phyloP scores from a whole-genome alignment of 495 filamentous ascomycete genomes.

The Hamigera avellanea region DNA sequence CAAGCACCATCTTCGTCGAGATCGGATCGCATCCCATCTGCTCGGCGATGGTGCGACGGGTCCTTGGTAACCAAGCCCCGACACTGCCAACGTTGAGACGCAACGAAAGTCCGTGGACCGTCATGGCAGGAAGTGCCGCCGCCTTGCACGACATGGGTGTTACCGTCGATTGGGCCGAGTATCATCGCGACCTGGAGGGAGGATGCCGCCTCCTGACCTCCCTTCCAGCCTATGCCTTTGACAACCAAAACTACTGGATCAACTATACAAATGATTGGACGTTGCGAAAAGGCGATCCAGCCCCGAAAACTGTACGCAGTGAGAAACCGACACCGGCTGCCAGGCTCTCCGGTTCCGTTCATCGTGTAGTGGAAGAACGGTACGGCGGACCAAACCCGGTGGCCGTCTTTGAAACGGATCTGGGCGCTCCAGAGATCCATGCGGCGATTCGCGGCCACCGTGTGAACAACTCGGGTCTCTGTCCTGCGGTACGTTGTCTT shows the following conservation, averaged over 20 bases:
- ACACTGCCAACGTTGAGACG: slow-evolving; percentile 35
- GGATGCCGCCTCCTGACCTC: slow-evolving; percentile 42
- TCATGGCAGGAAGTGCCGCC: slow-evolving; percentile 38
- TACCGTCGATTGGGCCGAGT: slow-evolving; percentile 55
- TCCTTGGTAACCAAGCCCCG: slow-evolving; percentile 10
- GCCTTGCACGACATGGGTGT: slow-evolving; percentile 45
- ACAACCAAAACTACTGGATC: slow-evolving; percentile 32
- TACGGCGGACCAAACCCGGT: neutral
- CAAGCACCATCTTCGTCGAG: slow-evolving; percentile 21
- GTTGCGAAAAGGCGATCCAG: slow-evolving; percentile 18
- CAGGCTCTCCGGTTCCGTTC: slow-evolving; percentile 1
- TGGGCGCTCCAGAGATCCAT: neutral
- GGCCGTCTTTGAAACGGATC: neutral
- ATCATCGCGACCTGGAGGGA: slow-evolving; percentile 43
- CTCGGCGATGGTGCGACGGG: slow-evolving; percentile 11
- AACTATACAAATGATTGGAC: slow-evolving; percentile 23
- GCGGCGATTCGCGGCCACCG: neutral
- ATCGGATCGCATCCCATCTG: slow-evolving; percentile 30
- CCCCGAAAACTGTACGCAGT: too few species aligned
- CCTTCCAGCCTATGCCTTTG: slow-evolving; percentile 52
- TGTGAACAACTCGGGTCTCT: slow-evolving; percentile 1
- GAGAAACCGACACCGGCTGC: neutral
- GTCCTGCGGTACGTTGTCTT: slow-evolving; percentile 12
- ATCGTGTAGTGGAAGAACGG: slow-evolving; percentile 12
- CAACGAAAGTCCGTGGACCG: slow-evolving; percentile 38